Base-by-base conservation (phyloP, 352 stramenopile genomes). In the Phytophthora pseudosyringae region DNA sequence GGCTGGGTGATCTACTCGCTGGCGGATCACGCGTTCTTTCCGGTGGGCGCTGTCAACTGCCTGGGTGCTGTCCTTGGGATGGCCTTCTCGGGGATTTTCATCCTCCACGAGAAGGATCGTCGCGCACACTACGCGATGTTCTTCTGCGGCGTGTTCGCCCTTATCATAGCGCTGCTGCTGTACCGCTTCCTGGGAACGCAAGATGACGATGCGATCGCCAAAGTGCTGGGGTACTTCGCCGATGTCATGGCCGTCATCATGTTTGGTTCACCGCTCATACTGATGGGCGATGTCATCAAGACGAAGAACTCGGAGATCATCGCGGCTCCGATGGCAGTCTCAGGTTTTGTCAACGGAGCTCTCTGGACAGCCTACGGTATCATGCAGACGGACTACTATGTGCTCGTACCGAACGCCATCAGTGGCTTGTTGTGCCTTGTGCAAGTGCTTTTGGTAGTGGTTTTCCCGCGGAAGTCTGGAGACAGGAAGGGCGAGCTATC, bases 381-480 rank as follows among this genome's bases (percentile, higher is more conserved):
- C 48, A 73, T 73, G 38, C 41, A 68, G 39, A 69, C 46, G 8
- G 69, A 77, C 54, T 55, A 58, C 44, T 77, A 67, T 29, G 69
- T 77, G 45, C 45, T 77, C 6, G 64, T 77, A 5, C 69, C 64
- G 9, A 77, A 77, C 31, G 56, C 45, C 12, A 69, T 65, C n/a
- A 65, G 60, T 43, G 59, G 43, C 4, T 18, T 60, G 7, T 36
- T 76, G 53, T 67, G 64, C 39, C 21, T 76, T 3, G 54, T 73
- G n/a, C 69, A 76, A 50, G 36, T 76, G 1, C 32, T 64, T 15
- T 29, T 76, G 13, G 65, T 71, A n/a, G 5, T 64, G 12, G n/a
- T 73, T 16, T 76, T 56, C 59, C 64, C 64, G 2, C 45, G 50
- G 9, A 66, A 31, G 4, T 48, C 59, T 15, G 26, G 36, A 8